A percentile compares a stretch with the other conserved stretches of the same genome.
These are phyloP conservation scores for Plasmodiophora brassicae DNA, from an alignment of 208 protist genomes.

Conservation along the genomic window DNA sequence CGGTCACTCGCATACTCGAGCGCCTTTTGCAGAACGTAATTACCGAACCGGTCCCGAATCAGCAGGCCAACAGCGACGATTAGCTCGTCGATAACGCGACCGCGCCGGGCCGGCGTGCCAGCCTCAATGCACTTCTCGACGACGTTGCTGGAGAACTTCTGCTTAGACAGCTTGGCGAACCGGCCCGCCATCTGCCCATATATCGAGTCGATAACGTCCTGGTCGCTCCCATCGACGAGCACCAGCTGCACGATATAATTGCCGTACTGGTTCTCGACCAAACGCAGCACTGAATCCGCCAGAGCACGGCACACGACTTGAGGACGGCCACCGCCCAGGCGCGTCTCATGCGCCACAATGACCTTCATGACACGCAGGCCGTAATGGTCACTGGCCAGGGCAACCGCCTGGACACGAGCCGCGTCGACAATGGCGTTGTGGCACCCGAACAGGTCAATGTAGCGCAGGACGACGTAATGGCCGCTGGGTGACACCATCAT, in stretches of 20 bases:
- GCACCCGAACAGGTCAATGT: not conserved
- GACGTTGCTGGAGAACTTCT: conserved; percentile 6
- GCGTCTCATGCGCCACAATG: not conserved
- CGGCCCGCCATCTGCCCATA: not conserved
- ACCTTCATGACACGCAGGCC: conserved; percentile 23
- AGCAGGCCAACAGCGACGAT: not conserved
- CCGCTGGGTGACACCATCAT: not conserved
- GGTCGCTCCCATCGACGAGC: not conserved
- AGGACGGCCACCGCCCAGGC: not conserved
- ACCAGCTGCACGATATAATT: conserved; percentile 22
- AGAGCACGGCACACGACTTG: not conserved
- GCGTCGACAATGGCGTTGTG: not conserved
- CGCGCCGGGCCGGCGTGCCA: not conserved
- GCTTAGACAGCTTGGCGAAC: not conserved
- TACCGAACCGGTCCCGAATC: conserved; percentile 10
- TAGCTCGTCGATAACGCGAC: not conserved
- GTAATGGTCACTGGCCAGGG: not conserved
- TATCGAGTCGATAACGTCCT: not conserved
- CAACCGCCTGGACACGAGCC: not conserved
- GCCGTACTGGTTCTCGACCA: conserved; percentile 31
- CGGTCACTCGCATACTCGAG: not conserved
- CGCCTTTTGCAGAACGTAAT: conserved; percentile 26
- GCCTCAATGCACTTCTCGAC: conserved; percentile 15
- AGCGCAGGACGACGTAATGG: not conserved
- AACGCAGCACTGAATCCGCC: not conserved